Evolutionary conservation across 306 rosid species (phyloP).

Genomic region (Vicia faba): DNA sequence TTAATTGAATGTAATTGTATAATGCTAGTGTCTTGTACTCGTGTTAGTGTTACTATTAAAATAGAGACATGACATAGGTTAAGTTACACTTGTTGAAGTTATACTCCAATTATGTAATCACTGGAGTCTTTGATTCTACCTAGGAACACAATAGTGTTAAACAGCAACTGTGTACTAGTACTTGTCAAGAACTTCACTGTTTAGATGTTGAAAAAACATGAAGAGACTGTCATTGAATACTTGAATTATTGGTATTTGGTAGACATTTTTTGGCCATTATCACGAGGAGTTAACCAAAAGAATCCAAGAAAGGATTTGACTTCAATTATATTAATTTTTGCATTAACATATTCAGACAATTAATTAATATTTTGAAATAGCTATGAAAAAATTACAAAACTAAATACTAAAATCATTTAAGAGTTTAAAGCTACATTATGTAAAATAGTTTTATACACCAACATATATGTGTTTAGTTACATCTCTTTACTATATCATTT

Average conservation of each 20-base stretch:
- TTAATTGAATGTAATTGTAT: background rate
- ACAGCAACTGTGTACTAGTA: background rate
- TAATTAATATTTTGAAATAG: background rate
- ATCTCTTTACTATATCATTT: too few species aligned
- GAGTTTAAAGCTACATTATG: too few species aligned
- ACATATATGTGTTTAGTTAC: too few species aligned
- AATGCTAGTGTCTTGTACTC: too few species aligned
- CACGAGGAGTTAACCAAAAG: slow-evolving; percentile 36
- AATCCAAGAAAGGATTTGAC: slow-evolving; percentile 48
- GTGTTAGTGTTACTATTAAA: background rate
- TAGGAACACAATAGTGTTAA: slow-evolving; percentile 1
- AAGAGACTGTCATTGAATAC: slow-evolving; percentile 42
- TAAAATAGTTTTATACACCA: too few species aligned
- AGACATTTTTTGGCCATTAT: slow-evolving; percentile 44
- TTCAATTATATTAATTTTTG: slow-evolving; percentile 26
- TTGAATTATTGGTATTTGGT: slow-evolving; percentile 53
- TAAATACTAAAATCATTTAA: too few species aligned
- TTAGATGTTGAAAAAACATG: slow-evolving; percentile 36
- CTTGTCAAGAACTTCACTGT: slow-evolving; percentile 17
- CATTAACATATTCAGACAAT: background rate
- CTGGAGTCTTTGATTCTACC: background rate
- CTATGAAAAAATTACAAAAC: too few species aligned
- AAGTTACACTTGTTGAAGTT: background rate
- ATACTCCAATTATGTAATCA: background rate
- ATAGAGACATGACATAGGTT: background rate